Base-by-base conservation (phyloP, 495 filamentous ascomycete species). In the Neurospora terricola region DNA sequence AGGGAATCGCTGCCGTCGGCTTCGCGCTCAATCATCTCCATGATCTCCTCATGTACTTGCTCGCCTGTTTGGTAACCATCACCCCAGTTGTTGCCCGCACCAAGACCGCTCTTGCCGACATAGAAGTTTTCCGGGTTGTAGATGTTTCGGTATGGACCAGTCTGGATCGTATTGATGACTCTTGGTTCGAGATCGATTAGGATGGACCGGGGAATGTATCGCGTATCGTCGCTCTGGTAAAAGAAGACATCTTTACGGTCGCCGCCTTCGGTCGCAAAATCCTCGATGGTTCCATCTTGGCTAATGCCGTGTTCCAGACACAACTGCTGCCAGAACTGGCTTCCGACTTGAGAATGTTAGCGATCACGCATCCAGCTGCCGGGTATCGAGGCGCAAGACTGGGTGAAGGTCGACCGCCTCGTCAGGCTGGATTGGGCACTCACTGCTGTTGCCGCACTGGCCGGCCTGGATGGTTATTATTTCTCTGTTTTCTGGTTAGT, bases 91-190 rank as follows among this genome's bases (percentile, higher is more conserved):
- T 99, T 99, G 72, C 94, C 96, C 6, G 96, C 96, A 38, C 96
- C 96, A 59, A 91, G 89, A 68, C 96, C 96, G 80, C 93, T 91
- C 80, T 94, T 93, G 75, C 94, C 93, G 39, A 98, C 88, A 78
- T 94, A 98, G 82, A 98, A 98, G 85, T 99, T 99, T 80, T 99
- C 96, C 9, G 96, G 96, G 81, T 99, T 99, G 87, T 98, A 99
- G 72, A 99, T 99, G 80, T 98, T 97, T 77, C 91, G 91, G 85
- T 99, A 98, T 2, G 93, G 89, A 12, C 96, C 94, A 43, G 91
- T 90, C 84, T 97, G 96, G 76, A 99, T 98, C 59, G 88, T 83
- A 79, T 98, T 90, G 77, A 99, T 93, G 62, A 99, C 94, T 69
- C 96, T 86, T 36, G 96, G 96, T 82, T 99, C 96, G 71, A 99